These are phyloP conservation scores for Nannochloropsis salina DNA, from an alignment of 108 stramenopile species.

Conservation along the genomic window DNA sequence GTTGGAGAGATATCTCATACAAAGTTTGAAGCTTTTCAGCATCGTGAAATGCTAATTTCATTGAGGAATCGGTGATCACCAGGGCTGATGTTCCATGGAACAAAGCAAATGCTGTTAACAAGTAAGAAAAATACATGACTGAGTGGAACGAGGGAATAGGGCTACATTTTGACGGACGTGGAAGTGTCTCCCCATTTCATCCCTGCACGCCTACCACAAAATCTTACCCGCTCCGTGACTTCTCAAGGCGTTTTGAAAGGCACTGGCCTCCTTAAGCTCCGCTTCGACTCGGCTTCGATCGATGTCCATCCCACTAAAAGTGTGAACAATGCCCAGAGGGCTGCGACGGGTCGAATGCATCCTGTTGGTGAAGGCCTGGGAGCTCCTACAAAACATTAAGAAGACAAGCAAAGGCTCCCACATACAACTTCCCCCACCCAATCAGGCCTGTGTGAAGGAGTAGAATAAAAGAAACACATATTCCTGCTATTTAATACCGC, in stretches of 20 bases:
- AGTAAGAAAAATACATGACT: not conserved
- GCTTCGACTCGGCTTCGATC: constrained; percentile 1
- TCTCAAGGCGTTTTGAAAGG: constrained; percentile 11
- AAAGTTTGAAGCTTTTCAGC: not conserved
- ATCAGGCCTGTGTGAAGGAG: too few relatives aligned
- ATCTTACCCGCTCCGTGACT: not conserved
- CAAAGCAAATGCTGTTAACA: not conserved
- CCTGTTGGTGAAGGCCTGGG: not conserved
- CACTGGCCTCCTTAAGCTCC: not conserved
- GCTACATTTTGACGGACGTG: too few relatives aligned
- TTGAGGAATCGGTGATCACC: not conserved
- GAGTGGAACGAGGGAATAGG: not conserved
- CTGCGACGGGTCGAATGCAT: not conserved
- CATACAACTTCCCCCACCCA: not conserved
- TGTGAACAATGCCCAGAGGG: not conserved
- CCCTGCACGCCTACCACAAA: too few relatives aligned
- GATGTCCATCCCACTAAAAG: not conserved
- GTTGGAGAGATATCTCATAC: not conserved
- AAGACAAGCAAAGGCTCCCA: not conserved
- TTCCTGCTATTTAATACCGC: too few relatives aligned
- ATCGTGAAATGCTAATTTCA: not conserved
- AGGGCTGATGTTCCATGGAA: constrained; percentile 1
- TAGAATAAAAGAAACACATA: too few relatives aligned
- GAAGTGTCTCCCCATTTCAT: too few relatives aligned
- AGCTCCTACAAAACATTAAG: not conserved